Conservation (phyloP, 1,284 basidiomycete genomes). For the Microstroma glucosiphilum region DNA sequence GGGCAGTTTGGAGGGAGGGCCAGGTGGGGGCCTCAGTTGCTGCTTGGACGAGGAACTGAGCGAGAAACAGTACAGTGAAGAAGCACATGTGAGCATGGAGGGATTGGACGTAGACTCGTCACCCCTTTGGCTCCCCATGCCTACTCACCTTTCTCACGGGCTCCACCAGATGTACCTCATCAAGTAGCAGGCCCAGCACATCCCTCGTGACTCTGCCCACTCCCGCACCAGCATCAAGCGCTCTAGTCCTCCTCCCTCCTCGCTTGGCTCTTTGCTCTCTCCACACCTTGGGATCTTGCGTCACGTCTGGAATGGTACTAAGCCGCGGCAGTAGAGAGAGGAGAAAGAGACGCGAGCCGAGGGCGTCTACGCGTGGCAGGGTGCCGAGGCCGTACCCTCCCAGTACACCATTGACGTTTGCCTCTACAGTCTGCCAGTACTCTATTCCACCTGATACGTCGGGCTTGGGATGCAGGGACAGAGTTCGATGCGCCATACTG, state of each 20-base stretch:
- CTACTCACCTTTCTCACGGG: constrained; percentile 36
- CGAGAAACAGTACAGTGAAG: background rate
- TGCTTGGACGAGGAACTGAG: constrained; percentile 38
- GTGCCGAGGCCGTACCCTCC: constrained; percentile 44
- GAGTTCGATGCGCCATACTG: background rate
- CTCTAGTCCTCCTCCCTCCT: constrained; percentile 33
- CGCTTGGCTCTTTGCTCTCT: constrained; percentile 24
- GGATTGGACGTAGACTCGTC: background rate
- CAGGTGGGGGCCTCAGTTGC: constrained; percentile 30
- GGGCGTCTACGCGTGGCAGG: constrained; percentile 44
- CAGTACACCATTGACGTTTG: constrained; percentile 47
- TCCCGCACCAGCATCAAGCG: constrained; percentile 47
- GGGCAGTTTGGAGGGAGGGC: constrained; percentile 21
- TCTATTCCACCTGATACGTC: constrained; percentile 43
- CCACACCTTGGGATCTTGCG: constrained; percentile 29
- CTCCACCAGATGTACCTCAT: constrained; percentile 48
- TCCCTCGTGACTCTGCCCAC: constrained; percentile 46
- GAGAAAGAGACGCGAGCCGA: constrained; percentile 47
- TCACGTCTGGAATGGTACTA: constrained; percentile 34
- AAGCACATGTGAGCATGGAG: background rate
- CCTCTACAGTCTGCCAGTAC: constrained; percentile 47
- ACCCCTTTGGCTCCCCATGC: background rate
- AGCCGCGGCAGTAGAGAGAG: constrained; percentile 39
- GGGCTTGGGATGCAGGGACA: constrained; percentile 32
- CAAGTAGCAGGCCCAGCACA: constrained; percentile 41